Base-by-base conservation (phyloP, 192 early-diverging fungal genomes). In the Coemansia sp. region DNA sequence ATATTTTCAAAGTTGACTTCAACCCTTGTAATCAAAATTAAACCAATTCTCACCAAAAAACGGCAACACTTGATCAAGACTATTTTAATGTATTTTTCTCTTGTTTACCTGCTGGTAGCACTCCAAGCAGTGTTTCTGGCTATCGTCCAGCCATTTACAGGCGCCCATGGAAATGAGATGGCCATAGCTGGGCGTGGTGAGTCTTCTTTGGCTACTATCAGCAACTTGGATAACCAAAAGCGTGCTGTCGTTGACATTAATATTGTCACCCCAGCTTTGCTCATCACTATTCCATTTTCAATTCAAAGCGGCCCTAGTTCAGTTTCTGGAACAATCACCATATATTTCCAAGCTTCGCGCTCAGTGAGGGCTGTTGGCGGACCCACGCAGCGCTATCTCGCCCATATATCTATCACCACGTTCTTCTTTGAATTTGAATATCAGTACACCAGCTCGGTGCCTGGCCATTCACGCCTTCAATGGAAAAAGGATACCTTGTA, bases 391-490 rank as follows among this genome's bases (percentile, higher is more conserved):
- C 25, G 19, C 5, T 73, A 58, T 18, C 9, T 50, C n/a, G 70
- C 70, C 6, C 26, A 15, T n/a, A 46, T 66, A 11, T 64, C 70
- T 0, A 39, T 48, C 19, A 58, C 55, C 20, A 73, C 70, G 0
- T 73, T 51, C 25, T 39, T 73, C 45, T 73, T 66, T 36, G 44
- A 40, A 9, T 48, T 62, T 17, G 46, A 73, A 15, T 73, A 66
- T 19, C 35, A 52, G 58, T 15, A 44, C 34, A 35, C 36, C 17
- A 34, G 15, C 19, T 15, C 15, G 9, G 5, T 47, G 29, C 46
- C 46, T 22, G 46, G 46, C 2, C 17, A 20, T 9, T 47, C 46
- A 22, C 17, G 15, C 9, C 17, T 32, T 18, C 23, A 34, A 20
- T 9, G 20, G 18, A 19, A 50, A 22, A 55, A 58, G 15, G 71